Base-by-base conservation (phyloP, 352 stramenopile species). In the Pythium inflatum region DNA sequence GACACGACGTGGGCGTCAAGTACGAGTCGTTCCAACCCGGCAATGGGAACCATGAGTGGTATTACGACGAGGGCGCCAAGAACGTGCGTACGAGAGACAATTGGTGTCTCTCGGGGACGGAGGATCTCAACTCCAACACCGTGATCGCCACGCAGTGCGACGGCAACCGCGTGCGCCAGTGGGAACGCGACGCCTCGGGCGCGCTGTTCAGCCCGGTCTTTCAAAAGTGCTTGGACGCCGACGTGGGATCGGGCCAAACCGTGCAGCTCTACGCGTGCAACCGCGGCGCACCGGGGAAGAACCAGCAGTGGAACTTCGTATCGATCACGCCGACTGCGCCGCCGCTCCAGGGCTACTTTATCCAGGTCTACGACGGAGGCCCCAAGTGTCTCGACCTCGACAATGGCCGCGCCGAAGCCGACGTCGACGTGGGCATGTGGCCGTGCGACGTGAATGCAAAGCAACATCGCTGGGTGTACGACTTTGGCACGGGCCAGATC, bases 321-420 rank as follows among this genome's bases (percentile, higher is more conserved):
- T 41, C 34, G 8, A 8, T 41, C 34, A 41, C 34, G 45, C 45
- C 20, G n/a, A 51, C 20, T 22, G 20, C 45, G 45, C 45, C 45
- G 45, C 45, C 20, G 45, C 45, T 51, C 22, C 5, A 8, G 4
- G 45, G 45, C 20, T 51, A 51, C 45, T 31, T 51, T 7, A 51
- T 51, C 45, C 45, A 51, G 45, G 6, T 30, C 45, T 16, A 8
- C 20, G 45, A 51, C 20, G 5, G 16, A 27, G 18, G 45, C 45
- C 6, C 45, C 45, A 51, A 51, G 18, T 51, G 45, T 20, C 45
- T 51, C 20, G 45, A 51, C 45, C 45, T 51, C 22, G 45, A 51
- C 45, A 30, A 30, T 20, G 45, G 7, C 20, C 18, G 22, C 4
- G 22, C 7, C 45, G 45, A 51, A 20, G 20, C 45, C 20, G 45